These are phyloP conservation scores for Blepharisma undulans DNA, from an alignment of 169 alveolate species.

Conservation along the genomic window DNA sequence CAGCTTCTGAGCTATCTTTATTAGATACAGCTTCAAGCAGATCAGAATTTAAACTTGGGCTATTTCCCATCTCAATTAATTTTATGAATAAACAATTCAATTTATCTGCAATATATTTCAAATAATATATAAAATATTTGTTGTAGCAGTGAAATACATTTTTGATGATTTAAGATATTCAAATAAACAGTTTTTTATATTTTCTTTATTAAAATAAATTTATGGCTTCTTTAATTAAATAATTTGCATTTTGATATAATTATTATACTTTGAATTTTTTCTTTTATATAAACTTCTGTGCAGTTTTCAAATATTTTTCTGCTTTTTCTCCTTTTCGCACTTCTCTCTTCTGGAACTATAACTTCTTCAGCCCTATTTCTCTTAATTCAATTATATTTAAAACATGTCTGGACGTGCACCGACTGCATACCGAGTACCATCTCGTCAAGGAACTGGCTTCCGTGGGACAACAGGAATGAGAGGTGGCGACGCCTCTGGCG, in stretches of 20 bases:
- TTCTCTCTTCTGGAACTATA: neutral
- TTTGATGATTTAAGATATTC: no score
- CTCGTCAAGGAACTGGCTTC: constrained; percentile 37
- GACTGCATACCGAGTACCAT: constrained; percentile 35
- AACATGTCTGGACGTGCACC: constrained; percentile 40
- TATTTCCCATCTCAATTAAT: neutral
- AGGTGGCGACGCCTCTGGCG: neutral
- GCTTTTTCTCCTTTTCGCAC: neutral
- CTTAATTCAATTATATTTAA: neutral
- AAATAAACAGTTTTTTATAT: no score
- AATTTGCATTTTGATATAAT: no score
- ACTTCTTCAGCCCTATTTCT: neutral
- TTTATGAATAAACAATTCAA: neutral
- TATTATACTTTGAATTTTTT: no score
- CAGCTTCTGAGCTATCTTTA: neutral
- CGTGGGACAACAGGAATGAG: constrained; percentile 27
- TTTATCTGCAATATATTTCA: neutral
- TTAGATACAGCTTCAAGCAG: neutral
- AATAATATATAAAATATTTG: no score
- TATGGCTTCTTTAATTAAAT: no score
- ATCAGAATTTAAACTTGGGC: neutral
- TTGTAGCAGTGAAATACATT: neutral
- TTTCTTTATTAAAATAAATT: no score
- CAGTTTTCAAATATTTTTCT: no score
- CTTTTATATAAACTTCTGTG: neutral